A percentile compares a stretch with the other conserved stretches of the same genome.
Conservation (phyloP, 2,329 filamentous ascomycete genomes). For the Arthrinium phaeospermum region DNA sequence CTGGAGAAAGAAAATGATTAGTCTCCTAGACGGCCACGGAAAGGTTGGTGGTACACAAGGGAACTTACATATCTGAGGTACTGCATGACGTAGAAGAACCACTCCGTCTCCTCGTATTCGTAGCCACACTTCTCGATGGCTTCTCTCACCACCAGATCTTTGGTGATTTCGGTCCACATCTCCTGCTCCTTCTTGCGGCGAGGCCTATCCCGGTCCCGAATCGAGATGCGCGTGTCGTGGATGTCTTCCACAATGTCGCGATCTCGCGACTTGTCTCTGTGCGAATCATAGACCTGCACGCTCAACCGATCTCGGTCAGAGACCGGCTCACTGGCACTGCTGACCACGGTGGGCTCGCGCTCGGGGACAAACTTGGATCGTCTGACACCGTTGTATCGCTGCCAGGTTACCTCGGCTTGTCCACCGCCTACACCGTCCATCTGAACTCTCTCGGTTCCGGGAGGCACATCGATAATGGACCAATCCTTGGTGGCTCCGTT, state of each 20-base stretch:
- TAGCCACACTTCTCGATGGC: slow-evolving; percentile 87
- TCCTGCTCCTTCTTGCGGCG: slow-evolving; percentile 58
- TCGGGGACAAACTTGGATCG: slow-evolving; percentile 77
- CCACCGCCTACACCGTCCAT: slow-evolving; percentile 81
- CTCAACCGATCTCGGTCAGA: slow-evolving; percentile 46
- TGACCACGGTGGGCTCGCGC: slow-evolving; percentile 57
- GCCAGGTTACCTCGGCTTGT: slow-evolving; percentile 79
- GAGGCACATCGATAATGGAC: slow-evolving; percentile 83
- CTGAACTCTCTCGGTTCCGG: slow-evolving; percentile 80
- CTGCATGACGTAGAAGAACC: slow-evolving; percentile 90
- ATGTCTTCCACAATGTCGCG: slow-evolving; percentile 57
- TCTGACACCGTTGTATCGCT: slow-evolving; percentile 78
- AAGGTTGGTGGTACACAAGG: not conserved
- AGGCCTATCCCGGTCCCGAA: slow-evolving; percentile 41
- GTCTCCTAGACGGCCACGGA: slow-evolving; percentile 26
- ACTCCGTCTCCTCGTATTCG: slow-evolving; percentile 87
- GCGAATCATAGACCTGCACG: slow-evolving; percentile 50
- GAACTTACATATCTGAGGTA: slow-evolving; percentile 84
- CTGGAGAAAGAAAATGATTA: slow-evolving; percentile 52
- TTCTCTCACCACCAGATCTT: slow-evolving; percentile 85
- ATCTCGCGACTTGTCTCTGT: slow-evolving; percentile 34
- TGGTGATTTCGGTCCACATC: slow-evolving; percentile 97
- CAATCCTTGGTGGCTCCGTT: slow-evolving; percentile 78
- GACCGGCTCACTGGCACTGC: slow-evolving; percentile 40
- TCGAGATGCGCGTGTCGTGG: slow-evolving; percentile 54